Conservation (phyloP, 208 protist species). For the Phytomonas sp. region DNA sequence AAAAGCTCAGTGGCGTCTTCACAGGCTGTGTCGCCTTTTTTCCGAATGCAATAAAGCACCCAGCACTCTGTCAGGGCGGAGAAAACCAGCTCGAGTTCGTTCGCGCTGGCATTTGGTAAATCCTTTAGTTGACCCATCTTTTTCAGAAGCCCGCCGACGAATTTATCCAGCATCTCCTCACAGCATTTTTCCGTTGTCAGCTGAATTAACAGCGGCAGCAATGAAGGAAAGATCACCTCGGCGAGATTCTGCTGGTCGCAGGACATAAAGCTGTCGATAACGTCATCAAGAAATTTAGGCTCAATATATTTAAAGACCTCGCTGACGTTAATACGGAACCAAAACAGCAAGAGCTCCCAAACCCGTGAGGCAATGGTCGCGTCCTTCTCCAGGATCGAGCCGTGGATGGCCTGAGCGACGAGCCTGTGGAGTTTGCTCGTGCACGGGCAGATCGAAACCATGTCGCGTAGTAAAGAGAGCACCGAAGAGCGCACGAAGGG, state of each 20-base stretch:
- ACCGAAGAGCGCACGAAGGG: slow-evolving; percentile 63
- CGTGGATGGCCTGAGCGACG: slow-evolving; percentile 41
- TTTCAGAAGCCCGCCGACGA: slow-evolving; percentile 67
- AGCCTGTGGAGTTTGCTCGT: slow-evolving; percentile 43
- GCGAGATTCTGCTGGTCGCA: slow-evolving; percentile 43
- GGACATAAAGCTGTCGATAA: slow-evolving; percentile 71
- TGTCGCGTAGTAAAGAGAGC: slow-evolving; percentile 65
- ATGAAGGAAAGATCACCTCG: slow-evolving; percentile 70
- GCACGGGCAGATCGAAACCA: slow-evolving; percentile 51
- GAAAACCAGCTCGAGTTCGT: slow-evolving; percentile 57
- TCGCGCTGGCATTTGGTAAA: slow-evolving; percentile 47
- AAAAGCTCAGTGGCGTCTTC: slow-evolving; percentile 63
- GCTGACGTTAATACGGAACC: slow-evolving; percentile 38
- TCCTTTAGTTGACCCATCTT: slow-evolving; percentile 40
- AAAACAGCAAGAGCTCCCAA: slow-evolving; percentile 80
- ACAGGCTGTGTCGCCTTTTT: slow-evolving; percentile 21
- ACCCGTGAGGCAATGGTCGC: slow-evolving; percentile 37
- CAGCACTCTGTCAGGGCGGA: slow-evolving; percentile 59
- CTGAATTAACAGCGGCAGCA: slow-evolving; percentile 69
- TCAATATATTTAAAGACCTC: slow-evolving; percentile 54
- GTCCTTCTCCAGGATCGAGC: slow-evolving; percentile 37
- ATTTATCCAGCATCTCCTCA: slow-evolving; percentile 59
- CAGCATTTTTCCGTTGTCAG: slow-evolving; percentile 63
- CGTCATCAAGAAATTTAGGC: slow-evolving; percentile 49
- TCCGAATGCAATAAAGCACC: slow-evolving; percentile 79